phyloP scores from a whole-genome alignment of 139 green algal species.

The Chlamydomonas schloesseri region DNA sequence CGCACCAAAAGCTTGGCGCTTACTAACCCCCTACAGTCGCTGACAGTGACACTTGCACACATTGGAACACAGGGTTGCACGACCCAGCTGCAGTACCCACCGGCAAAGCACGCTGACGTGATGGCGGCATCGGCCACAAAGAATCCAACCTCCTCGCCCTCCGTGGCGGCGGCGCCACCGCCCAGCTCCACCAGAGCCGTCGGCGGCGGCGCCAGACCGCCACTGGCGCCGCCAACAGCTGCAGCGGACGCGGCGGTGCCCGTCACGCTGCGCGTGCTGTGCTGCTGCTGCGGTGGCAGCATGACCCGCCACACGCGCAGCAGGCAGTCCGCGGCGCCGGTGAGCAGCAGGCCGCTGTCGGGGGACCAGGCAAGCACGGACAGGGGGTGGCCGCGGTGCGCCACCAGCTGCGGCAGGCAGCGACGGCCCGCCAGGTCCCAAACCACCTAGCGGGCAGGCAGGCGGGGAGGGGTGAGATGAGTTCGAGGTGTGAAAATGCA shows the following conservation, averaged over 20 bases:
- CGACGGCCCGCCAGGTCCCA: neutral
- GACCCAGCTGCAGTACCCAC: too few species aligned
- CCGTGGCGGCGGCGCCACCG: too few species aligned
- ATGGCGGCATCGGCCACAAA: neutral
- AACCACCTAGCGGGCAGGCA: neutral
- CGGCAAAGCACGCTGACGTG: neutral
- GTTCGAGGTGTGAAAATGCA: neutral
- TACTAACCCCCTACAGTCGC: too few species aligned
- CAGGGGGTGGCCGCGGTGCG: neutral
- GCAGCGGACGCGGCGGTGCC: too few species aligned
- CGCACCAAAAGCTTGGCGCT: too few species aligned
- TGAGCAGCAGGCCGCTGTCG: neutral
- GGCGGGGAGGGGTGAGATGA: neutral
- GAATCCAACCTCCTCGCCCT: neutral
- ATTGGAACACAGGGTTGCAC: too few species aligned
- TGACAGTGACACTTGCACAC: too few species aligned
- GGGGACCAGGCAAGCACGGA: neutral
- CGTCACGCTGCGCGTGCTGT: too few species aligned
- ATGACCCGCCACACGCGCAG: neutral
- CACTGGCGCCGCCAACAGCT: too few species aligned
- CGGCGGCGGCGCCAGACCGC: too few species aligned
- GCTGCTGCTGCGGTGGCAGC: neutral
- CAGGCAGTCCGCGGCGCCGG: neutral
- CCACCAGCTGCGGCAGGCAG: neutral
- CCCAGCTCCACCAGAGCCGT: too few species aligned